These are phyloP conservation scores for Nakazawaea molendinolei DNA, from an alignment of 805 yeast species.

Conservation along the genomic window DNA sequence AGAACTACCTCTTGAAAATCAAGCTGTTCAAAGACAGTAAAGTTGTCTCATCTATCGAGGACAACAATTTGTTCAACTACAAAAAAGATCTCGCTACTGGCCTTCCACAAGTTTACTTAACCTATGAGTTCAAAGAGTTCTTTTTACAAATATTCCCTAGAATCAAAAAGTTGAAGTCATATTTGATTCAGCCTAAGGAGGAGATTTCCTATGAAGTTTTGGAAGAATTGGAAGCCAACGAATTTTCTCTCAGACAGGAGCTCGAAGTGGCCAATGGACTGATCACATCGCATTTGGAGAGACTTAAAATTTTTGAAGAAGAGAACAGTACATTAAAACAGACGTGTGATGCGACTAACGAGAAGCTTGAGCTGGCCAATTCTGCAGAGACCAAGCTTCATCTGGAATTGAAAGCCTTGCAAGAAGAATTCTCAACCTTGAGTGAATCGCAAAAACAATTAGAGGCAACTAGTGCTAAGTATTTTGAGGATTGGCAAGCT, in stretches of 20 bases:
- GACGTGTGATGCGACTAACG: slow-evolving; percentile 20
- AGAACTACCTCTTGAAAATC: slow-evolving; percentile 67
- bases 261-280: slow-evolving; percentile 17
- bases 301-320: slow-evolving; percentile 27
- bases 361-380: slow-evolving; percentile 20
- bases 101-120: slow-evolving; percentile 76
- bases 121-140: slow-evolving; percentile 52
- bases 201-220: slow-evolving; percentile 57
- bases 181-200: slow-evolving; percentile 63
- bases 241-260: slow-evolving; percentile 15
- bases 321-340: slow-evolving; percentile 22
- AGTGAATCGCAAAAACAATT: slow-evolving; percentile 20
- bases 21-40: slow-evolving; percentile 62
- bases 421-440: slow-evolving; percentile 24
- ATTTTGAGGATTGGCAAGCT: slow-evolving; percentile 15
- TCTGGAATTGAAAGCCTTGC: slow-evolving; percentile 25
- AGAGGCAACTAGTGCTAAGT: slow-evolving; percentile 2
- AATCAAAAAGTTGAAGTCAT: slow-evolving; percentile 68
- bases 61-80: slow-evolving; percentile 40
- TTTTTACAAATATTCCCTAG: slow-evolving; percentile 65
- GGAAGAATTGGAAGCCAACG: slow-evolving; percentile 36
- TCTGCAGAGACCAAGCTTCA: slow-evolving; percentile 25
- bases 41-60: slow-evolving; percentile 50
- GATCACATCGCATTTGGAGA: slow-evolving; percentile 16
- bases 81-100: slow-evolving; percentile 69